Conservation (phyloP, 768 basidiomycete genomes). For the Lepiota brunneoincarnata region DNA sequence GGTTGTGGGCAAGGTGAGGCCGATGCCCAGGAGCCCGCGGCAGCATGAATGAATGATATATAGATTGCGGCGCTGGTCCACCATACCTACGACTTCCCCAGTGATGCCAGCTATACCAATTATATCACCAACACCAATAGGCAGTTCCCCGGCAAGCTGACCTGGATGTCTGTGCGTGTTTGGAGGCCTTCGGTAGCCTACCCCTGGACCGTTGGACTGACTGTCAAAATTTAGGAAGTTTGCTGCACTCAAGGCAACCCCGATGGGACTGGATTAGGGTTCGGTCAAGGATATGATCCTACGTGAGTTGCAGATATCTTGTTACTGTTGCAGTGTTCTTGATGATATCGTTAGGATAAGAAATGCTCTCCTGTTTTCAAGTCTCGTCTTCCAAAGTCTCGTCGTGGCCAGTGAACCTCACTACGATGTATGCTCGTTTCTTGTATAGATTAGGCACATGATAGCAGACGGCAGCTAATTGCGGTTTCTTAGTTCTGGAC, state of each 20-base stretch:
- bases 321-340: background rate
- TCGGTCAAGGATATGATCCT: constrained; percentile 33
- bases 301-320: constrained; percentile 18
- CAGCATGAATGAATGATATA: too few species aligned
- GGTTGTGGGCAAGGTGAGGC: constrained; percentile 24
- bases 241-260: constrained; percentile 35
- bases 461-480: background rate
- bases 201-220: background rate
- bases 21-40: too few species aligned
- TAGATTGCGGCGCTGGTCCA: constrained; percentile 34
- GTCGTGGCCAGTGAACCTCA: constrained; percentile 33
- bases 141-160: constrained; percentile 26
- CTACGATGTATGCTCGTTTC: constrained; percentile 30
- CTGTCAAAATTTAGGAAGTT: constrained; percentile 25
- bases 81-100: constrained; percentile 46
- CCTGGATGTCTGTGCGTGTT: constrained; percentile 36
- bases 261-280: constrained; percentile 31
- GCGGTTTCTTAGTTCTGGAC: constrained; percentile 32
- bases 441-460: background rate
- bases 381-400: constrained; percentile 36
- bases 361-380: constrained; percentile 37
- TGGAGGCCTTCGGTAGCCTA: background rate
- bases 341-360: constrained; percentile 22
- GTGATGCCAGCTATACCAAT: constrained; percentile 30
- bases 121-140: constrained; percentile 26